These are phyloP conservation scores for Musa balbisiana DNA, from an alignment of 202 grass and related monocot species.

Conservation along the genomic window DNA sequence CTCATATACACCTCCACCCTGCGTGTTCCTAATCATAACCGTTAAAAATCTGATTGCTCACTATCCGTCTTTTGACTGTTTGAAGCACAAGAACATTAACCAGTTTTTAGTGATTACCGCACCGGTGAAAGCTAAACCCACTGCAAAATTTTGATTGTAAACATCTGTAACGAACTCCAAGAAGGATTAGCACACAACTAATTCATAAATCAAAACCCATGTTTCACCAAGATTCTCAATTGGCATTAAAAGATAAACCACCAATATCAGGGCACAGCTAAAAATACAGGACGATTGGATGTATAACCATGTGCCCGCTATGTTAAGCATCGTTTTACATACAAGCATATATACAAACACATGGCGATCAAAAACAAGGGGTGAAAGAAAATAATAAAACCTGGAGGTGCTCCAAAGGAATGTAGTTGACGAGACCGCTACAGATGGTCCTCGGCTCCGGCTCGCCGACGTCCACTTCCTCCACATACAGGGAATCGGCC, in stretches of 20 bases:
- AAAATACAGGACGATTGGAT: neutral
- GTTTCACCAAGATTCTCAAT: neutral
- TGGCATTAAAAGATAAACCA: too few relatives aligned
- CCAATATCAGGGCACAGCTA: too few relatives aligned
- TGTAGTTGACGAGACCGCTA: constrained; percentile 75
- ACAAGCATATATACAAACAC: neutral
- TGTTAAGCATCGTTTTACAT: neutral
- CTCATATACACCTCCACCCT: too few relatives aligned
- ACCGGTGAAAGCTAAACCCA: neutral
- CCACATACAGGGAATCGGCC: constrained; percentile 77
- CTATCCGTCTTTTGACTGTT: neutral
- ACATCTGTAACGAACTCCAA: neutral
- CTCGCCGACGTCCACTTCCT: constrained; percentile 88
- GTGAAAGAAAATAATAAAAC: constrained; percentile 3
- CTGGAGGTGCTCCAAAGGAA: constrained; percentile 65
- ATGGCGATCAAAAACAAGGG: neutral
- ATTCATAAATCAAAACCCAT: neutral
- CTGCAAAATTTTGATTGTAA: neutral
- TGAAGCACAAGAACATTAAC: neutral
- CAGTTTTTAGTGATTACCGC: neutral
- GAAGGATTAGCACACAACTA: neutral
- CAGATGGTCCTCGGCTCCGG: constrained; percentile 77
- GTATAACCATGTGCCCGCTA: neutral
- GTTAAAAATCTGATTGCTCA: too few relatives aligned
- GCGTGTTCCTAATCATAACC: too few relatives aligned